These are phyloP conservation scores for Serendipita sp. DNA, from an alignment of 1,284 basidiomycete genomes.

Conservation along the genomic window DNA sequence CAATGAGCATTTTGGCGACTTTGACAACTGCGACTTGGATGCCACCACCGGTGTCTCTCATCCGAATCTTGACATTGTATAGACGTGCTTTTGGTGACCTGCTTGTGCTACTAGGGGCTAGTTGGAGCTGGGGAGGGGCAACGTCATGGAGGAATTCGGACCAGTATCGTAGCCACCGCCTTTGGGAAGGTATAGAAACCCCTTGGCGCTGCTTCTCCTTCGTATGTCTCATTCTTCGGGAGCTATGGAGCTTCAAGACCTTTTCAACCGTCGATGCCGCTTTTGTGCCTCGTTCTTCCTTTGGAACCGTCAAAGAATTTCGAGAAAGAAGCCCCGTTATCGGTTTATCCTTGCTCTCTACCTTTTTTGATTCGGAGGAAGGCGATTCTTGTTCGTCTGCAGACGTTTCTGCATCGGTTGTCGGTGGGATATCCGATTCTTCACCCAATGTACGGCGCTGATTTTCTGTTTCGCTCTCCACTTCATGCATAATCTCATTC, in stretches of 20 bases:
- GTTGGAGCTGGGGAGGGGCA: conserved; percentile 33
- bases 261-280: conserved; percentile 14
- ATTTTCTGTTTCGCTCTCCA: conserved; percentile 15
- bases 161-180: conserved; percentile 62
- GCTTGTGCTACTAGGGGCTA: conserved; percentile 13
- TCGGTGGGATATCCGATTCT: conserved; percentile 1
- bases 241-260: conserved; percentile 53
- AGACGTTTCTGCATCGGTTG: not conserved
- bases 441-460: conserved; percentile 7
- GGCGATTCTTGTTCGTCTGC: not conserved
- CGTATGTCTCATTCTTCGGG: conserved; percentile 47
- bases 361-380: conserved; percentile 9
- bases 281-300: conserved; percentile 32
- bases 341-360: not conserved
- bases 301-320: conserved; percentile 8
- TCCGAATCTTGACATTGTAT: conserved; percentile 38
- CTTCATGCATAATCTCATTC: conserved; percentile 31
- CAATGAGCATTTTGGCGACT: conserved; percentile 40
- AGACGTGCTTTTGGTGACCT: conserved; percentile 29
- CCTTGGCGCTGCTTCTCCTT: conserved; percentile 42
- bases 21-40: conserved; percentile 37
- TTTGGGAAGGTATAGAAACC: conserved; percentile 62
- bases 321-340: not conserved
- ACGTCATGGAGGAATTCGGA: conserved; percentile 43
- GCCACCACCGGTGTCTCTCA: conserved; percentile 35